Base-by-base conservation (phyloP, 768 basidiomycete genomes). In the Myochromella boudieri region DNA sequence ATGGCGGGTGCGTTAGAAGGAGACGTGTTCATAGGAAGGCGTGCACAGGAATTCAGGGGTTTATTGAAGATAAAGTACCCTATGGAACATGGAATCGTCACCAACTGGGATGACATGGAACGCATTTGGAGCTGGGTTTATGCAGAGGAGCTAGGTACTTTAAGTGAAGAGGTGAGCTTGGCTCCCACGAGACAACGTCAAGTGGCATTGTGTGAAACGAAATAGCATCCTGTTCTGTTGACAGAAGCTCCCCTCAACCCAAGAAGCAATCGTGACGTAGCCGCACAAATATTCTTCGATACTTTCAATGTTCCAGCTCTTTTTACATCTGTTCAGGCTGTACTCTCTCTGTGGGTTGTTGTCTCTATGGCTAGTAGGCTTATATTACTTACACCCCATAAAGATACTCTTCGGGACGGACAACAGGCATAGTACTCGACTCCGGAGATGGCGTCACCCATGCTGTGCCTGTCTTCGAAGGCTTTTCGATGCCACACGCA, bases 51-150 rank as follows among this genome's bases (percentile, higher is more conserved):
- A 60, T 88, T 93, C 55, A 78, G 97, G 44, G 97, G 97, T 8
- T 74, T 99, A 55, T 75, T 99, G 56, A 95, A 95, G 78, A 95
- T 98, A 59, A 95, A 95, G 68, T 99, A 98, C 63, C 97, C 97
- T 21, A 97, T 99, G 86, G 92, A 95, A 64, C 97, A 98, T 66
- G 97, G 97, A 10, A 94, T 99, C 49, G 97, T 99, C 7, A 95
- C 91, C 28, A 92, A 99, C 72, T 99, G 97, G 95, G 97, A 99
- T 63, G 97, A 99, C 63, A 99, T 99, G 97, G 97, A 99, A 66
- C 84, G 91, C 50, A 97, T 99, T 78, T 99, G 97, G 97, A 88
- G 80, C 55, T 95, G 92, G 87, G 89, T 98, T 37, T 99, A 97
- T 63, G 85, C 90, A 17, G 94, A 98, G 63, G 95, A 97, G 62